Evolutionary conservation across 345 rosid species (phyloP).

Genomic region (Triadica sebifera): DNA sequence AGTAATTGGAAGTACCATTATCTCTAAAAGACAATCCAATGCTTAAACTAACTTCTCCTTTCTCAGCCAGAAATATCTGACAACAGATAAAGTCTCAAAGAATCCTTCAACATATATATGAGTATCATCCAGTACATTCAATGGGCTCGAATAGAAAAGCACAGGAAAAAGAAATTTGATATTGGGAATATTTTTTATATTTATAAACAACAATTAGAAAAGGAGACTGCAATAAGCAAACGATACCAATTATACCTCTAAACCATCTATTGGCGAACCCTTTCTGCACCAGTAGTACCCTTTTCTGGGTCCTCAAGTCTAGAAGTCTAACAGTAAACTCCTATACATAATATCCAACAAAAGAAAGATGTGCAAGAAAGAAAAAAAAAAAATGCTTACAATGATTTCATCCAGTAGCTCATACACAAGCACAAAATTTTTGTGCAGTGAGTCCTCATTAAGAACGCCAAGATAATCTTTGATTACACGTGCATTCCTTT

Average conservation of each 20-base stretch:
- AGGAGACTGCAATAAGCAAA: background rate
- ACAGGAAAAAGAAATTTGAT: background rate
- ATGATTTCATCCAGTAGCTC: slow-evolving; percentile 96
- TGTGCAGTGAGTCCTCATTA: slow-evolving; percentile 89
- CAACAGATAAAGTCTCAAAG: background rate
- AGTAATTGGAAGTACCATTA: background rate
- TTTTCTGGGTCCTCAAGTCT: background rate
- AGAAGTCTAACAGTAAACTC: background rate
- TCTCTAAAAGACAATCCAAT: background rate
- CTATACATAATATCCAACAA: background rate
- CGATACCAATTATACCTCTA: background rate
- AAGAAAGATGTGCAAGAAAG: background rate
- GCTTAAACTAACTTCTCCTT: background rate
- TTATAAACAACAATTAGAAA: background rate
- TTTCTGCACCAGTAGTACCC: background rate
- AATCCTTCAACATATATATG: too few relatives aligned
- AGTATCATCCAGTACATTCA: background rate
- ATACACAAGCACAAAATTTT: slow-evolving; percentile 92
- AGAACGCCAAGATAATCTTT: slow-evolving; percentile 95
- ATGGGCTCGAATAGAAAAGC: background rate
- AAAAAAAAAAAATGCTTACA: slow-evolving; percentile 48
- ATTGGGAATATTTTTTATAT: background rate
- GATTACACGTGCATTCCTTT: slow-evolving; percentile 92
- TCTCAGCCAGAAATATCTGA: background rate
- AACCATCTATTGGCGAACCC: background rate